Base-by-base conservation (phyloP, 257 asterid species). In the Verbascum thapsus region DNA sequence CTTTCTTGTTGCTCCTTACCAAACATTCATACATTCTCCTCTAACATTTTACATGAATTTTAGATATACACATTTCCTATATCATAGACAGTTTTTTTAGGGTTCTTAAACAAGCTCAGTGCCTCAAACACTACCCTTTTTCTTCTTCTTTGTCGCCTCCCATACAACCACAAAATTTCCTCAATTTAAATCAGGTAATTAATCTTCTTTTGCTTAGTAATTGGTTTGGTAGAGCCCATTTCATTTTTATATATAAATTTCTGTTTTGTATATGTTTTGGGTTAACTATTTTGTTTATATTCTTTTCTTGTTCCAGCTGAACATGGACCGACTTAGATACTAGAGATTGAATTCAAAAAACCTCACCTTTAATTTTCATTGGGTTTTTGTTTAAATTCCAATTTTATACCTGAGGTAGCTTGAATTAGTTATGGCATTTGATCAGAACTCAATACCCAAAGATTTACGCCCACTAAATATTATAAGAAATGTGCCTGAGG, bases 391-490 rank as follows among this genome's bases (percentile, higher is more conserved):
- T 32, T 43, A 20, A 66, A 49, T 61, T 67, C 23, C 40, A 39
- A 53, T 54, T 74, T 32, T 67, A 22, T 62, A 30, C 53, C 65
- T 52, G 55, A 10, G 35, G 5, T 20, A 30, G 17, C 30, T 42
- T 11, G 41, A 23, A 63, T 63, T 19, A 62, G 53, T 53, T 30
- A 90, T 90, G 99, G 95, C 92, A 12, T 90, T 79, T 63, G 95
- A 90, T 80, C 95, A 78, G 79, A 90, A 77, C 76, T 81, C 83
- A 34, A 35, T 81, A 18, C 94, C 95, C 43, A 80, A 77, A 71
- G 89, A 83, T 82, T 77, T 92, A 66, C 92, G 87, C 40, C 97
- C 96, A 0, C 58, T 89, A 63, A 92, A 83, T 74, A 75, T 85
- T 19, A 75, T 75, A 23, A 70, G 90, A 76, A 67, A 54, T 51